phyloP scores from a whole-genome alignment of 805 yeast species.

The Saccharomycopsis microspora region DNA sequence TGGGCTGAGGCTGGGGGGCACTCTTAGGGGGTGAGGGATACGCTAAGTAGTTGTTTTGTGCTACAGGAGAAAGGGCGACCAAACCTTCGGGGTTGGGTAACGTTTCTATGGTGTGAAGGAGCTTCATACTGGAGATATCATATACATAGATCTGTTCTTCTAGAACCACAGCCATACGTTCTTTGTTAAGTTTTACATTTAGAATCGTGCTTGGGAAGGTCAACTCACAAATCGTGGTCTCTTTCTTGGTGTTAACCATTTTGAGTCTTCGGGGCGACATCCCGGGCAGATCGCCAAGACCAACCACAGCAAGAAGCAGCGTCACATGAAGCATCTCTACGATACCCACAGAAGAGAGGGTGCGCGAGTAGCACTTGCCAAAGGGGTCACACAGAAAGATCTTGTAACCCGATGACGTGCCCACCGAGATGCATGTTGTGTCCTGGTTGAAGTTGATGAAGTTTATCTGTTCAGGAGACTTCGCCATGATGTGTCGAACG shows the following conservation, averaged over 20 bases:
- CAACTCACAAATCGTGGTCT: constrained; percentile 54
- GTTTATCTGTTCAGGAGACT: constrained; percentile 22
- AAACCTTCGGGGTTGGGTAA: constrained; percentile 41
- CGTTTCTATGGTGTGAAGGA: constrained; percentile 44
- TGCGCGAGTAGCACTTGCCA: constrained; percentile 37
- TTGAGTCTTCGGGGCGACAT: constrained; percentile 73
- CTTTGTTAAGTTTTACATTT: constrained; percentile 53
- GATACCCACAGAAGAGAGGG: constrained; percentile 48
- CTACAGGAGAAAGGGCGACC: constrained; percentile 46
- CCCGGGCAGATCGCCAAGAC: constrained; percentile 53
- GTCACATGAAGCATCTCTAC: constrained; percentile 74
- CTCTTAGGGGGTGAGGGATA: constrained; percentile 54
- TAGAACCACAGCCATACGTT: constrained; percentile 49
- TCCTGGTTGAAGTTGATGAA: constrained; percentile 66
- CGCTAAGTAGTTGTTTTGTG: constrained; percentile 44
- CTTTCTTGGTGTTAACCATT: constrained; percentile 67
- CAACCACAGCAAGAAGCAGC: constrained; percentile 61
- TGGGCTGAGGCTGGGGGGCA: constrained; percentile 1
- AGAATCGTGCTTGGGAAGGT: constrained; percentile 54
- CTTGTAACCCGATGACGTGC: constrained; percentile 49
- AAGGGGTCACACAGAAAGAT: constrained; percentile 64
- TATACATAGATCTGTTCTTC: constrained; percentile 60
- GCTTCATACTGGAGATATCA: constrained; percentile 59
- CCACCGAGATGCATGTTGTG: constrained; percentile 59
- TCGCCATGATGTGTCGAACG: no score